A percentile compares a stretch with the other conserved stretches of the same genome.
phyloP scores from a whole-genome alignment of 2,329 filamentous ascomycete species.

The Penicillium sp. region DNA sequence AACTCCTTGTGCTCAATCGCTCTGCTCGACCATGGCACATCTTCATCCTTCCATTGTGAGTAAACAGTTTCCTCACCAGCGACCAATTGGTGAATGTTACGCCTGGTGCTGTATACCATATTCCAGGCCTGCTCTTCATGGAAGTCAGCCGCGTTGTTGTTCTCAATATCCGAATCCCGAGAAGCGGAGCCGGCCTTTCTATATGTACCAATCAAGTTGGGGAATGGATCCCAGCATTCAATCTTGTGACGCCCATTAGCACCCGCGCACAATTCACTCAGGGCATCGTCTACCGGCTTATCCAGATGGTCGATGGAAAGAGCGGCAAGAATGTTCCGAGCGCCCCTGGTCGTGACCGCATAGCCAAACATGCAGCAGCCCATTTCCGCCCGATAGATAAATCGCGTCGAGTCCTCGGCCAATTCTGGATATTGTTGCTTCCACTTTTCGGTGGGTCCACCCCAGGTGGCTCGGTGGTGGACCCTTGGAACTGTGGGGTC shows the following conservation, averaged over 20 bases:
- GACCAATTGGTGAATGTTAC: conserved; percentile 22
- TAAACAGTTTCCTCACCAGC: conserved; percentile 13
- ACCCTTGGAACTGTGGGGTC: conserved; percentile 24
- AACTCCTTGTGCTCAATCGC: conserved; percentile 14
- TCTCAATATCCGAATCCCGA: conserved; percentile 25
- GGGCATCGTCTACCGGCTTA: conserved; percentile 37
- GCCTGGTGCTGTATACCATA: conserved; percentile 21
- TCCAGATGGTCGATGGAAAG: conserved; percentile 22
- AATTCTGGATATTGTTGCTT: conserved; percentile 11
- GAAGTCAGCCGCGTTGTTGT: conserved; percentile 11
- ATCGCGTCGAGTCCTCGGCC: conserved; percentile 28
- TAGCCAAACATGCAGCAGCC: conserved; percentile 34
- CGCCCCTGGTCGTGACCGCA: conserved; percentile 33
- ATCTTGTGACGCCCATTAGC: conserved; percentile 21
- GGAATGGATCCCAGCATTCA: conserved; percentile 37
- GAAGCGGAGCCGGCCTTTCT: conserved; percentile 30
- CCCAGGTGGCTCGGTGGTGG: conserved; percentile 16
- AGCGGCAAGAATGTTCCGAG: conserved; percentile 30
- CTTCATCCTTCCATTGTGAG: conserved; percentile 16
- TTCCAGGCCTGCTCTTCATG: conserved; percentile 15
- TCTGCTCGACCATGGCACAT: conserved; percentile 17
- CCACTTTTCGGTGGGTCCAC: conserved; percentile 16
- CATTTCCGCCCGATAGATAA: conserved; percentile 28
- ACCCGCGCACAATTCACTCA: conserved; percentile 43
- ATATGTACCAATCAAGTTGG: conserved; percentile 43